phyloP scores from a whole-genome alignment of 495 filamentous ascomycete species.

The Daldinia concentrica region DNA sequence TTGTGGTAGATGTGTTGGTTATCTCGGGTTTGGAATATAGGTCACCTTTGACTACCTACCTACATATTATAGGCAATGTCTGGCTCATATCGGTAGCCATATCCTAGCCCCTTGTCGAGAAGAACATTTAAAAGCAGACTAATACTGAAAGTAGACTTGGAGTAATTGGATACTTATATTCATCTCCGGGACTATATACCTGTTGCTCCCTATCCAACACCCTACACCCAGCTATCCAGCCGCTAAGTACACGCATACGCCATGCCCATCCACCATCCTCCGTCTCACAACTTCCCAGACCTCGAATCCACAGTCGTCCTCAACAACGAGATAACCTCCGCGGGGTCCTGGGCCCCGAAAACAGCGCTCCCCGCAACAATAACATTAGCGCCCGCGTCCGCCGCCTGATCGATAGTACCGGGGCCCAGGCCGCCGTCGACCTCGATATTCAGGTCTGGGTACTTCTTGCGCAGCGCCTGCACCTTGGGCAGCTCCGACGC shows the following conservation, averaged over 20 bases:
- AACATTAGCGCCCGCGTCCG: slow-evolving; percentile 95
- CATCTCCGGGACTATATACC: not conserved
- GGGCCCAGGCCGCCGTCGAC: slow-evolving; percentile 92
- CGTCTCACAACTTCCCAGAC: slow-evolving; percentile 45
- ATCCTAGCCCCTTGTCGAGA: not conserved
- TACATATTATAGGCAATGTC: no score
- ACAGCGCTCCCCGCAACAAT: slow-evolving; percentile 98
- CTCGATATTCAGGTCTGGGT: slow-evolving; percentile 94
- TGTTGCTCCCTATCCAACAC: not conserved
- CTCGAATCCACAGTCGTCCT: slow-evolving; percentile 79
- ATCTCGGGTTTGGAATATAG: not conserved
- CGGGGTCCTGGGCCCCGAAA: slow-evolving; percentile 89
- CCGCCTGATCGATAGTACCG: slow-evolving; percentile 91
- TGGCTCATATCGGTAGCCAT: not conserved
- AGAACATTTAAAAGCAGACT: not conserved
- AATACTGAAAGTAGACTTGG: not conserved
- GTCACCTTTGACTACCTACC: no score
- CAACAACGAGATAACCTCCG: slow-evolving; percentile 81
- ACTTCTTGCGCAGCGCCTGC: slow-evolving; percentile 77
- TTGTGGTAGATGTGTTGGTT: not conserved
- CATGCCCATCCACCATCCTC: not conserved
- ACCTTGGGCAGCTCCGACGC: slow-evolving; percentile 95
- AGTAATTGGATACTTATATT: not conserved
- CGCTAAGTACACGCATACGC: not conserved
- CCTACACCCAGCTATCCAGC: not conserved